Evolutionary conservation across 2,329 filamentous ascomycete genomes (phyloP).

Genomic region (Ciborinia camelliae): DNA sequence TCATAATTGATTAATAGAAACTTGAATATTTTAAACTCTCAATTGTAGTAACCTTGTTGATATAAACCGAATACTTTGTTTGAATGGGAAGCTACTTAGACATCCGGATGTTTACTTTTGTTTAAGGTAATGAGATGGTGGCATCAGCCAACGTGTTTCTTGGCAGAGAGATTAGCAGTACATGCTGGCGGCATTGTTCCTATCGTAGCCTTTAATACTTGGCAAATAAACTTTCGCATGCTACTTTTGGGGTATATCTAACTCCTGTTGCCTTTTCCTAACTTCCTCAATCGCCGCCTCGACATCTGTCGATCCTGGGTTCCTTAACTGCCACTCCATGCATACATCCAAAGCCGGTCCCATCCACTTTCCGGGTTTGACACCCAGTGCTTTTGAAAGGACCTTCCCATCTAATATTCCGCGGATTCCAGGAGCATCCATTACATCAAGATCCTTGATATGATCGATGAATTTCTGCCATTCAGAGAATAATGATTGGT

Average conservation of each 20-base stretch:
- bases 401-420: constrained; percentile 71
- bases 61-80: too few relatives aligned
- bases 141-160: too few relatives aligned
- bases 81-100: neutral
- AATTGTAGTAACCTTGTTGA: too few relatives aligned
- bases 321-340: constrained; percentile 82
- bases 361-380: constrained; percentile 83
- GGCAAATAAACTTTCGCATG: neutral
- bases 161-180: neutral
- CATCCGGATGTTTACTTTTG: neutral
- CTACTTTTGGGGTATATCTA: constrained; percentile 31
- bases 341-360: constrained; percentile 73
- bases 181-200: neutral
- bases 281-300: constrained; percentile 60
- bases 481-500: constrained; percentile 43
- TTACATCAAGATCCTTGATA: constrained; percentile 51
- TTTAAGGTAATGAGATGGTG: too few relatives aligned
- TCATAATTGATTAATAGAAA: too few relatives aligned
- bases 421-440: constrained; percentile 56
- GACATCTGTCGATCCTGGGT: constrained; percentile 63
- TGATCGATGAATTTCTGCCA: constrained; percentile 58
- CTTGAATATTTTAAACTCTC: too few relatives aligned
- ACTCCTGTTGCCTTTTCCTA: constrained; percentile 35
- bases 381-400: constrained; percentile 62
- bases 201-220: neutral